phyloP scores from a whole-genome alignment of 768 basidiomycete species.

The Mrakia hoshinonis region DNA sequence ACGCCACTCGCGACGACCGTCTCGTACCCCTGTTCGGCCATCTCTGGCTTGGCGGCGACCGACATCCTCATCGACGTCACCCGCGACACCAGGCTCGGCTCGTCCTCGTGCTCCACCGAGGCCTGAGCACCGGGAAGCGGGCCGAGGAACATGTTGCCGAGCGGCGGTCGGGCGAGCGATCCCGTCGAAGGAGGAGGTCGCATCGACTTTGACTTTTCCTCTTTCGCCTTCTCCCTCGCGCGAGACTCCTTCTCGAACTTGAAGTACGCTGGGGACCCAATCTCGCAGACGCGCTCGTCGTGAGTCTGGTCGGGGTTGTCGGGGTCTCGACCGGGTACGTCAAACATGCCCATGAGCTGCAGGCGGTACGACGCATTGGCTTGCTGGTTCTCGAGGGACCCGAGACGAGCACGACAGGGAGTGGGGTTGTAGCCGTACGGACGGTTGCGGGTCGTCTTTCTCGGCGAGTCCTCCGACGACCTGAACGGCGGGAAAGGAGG shows the following conservation, averaged over 20 bases:
- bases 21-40: slow-evolving; percentile 11
- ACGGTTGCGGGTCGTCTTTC: background rate
- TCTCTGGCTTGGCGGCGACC: background rate
- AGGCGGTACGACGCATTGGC: no score
- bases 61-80: background rate
- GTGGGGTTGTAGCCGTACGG: background rate
- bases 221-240: no score
- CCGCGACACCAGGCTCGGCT: background rate
- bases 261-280: no score
- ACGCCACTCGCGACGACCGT: slow-evolving; percentile 5
- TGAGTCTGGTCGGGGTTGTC: no score
- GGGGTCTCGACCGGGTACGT: no score
- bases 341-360: no score
- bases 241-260: no score
- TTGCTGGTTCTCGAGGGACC: no score
- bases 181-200: slow-evolving; percentile 7
- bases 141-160: slow-evolving; percentile 24
- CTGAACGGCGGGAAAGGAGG: slow-evolving; percentile 12
- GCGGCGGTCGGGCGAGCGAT: slow-evolving; percentile 2
- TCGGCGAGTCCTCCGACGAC: background rate
- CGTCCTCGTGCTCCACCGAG: background rate
- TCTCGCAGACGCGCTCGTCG: no score
- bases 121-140: background rate
- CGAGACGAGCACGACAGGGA: no score
- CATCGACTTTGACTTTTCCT: background rate